These are phyloP conservation scores for Claviceps pazoutovae DNA, from an alignment of 2,329 filamentous ascomycete genomes.

Conservation along the genomic window DNA sequence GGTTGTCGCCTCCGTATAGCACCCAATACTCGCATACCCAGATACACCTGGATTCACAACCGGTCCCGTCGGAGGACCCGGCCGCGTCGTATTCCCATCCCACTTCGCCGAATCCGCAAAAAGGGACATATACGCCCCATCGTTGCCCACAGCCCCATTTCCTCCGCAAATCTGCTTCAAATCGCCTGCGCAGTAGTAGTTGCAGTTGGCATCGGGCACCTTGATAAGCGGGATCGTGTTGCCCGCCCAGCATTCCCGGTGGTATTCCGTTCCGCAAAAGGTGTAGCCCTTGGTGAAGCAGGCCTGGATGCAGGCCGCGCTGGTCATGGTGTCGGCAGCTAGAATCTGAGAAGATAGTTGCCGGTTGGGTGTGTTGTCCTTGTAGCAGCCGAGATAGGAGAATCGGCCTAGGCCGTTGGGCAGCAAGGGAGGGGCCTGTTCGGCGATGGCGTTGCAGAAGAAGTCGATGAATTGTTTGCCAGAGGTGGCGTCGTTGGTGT, in stretches of 20 bases:
- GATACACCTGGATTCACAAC: conserved; percentile 24
- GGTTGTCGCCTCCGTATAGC: conserved; percentile 21
- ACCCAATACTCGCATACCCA: conserved; percentile 23
- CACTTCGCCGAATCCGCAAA: conserved; percentile 25
- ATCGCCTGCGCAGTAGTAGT: conserved; percentile 35
- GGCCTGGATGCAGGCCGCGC: conserved; percentile 28
- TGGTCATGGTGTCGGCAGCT: conserved; percentile 26
- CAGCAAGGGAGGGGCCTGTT: conserved; percentile 37
- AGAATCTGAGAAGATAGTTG: conserved; percentile 32
- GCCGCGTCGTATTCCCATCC: conserved; percentile 15
- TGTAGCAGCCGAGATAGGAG: conserved; percentile 40
- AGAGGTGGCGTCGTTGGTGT: conserved; percentile 37
- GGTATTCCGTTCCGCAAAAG: conserved; percentile 37
- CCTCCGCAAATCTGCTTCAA: conserved; percentile 39
- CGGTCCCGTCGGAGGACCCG: conserved; percentile 10
- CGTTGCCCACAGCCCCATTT: conserved; percentile 23
- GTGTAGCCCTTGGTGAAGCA: conserved; percentile 22
- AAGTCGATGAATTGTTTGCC: conserved; percentile 41
- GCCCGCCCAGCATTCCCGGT: conserved; percentile 41
- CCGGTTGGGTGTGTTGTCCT: conserved; percentile 40
- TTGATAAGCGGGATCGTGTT: conserved; percentile 28
- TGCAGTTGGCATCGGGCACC: conserved; percentile 33
- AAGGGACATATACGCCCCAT: conserved; percentile 31
- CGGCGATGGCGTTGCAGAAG: conserved; percentile 33
- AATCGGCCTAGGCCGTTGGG: conserved; percentile 31